Evolutionary conservation across 495 filamentous ascomycete species (phyloP), one percentile per base, ranked within the genome.

Genomic region (Acidomyces sp.): DNA sequence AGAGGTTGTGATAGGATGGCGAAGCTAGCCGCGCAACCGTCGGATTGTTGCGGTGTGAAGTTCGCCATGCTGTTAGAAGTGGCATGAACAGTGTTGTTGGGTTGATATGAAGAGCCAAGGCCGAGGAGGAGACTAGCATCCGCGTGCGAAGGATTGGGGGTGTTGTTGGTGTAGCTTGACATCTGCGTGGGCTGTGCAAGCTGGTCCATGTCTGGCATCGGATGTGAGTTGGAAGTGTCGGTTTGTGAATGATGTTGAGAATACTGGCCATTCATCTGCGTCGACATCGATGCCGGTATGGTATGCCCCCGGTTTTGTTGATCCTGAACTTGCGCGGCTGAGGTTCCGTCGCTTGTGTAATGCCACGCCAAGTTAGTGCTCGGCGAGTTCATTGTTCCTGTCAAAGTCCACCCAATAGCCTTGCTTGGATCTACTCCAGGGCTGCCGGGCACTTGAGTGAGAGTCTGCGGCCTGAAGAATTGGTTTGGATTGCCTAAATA

Each of bases 351-450:
- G 28, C 62, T 72, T 41, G 81, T 74, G 51, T 80, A 85, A 29
- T 85, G 65, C 30, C 83, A 62, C 34, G 82, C 85, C 3, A 87
- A 61, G 52, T 79, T 85, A 0, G 80, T 76, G 48, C 79, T 83
- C 5, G 82, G 79, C 13, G 82, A 86, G 52, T 86, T 82, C 19
- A 79, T 85, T 11, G 78, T 83, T 32, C 82, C 82, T 2, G 82
- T 84, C 15, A 87, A 67, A 24, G 81, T 80, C 72, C 76, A 85
- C 11, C 78, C 82, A 37, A 85, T 75, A 2, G 80, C 77, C 49
- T 55, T 37, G 37, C 34, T 48, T 19, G 33, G 39, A 37, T 52
- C 49, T 5, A 37, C 38, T 19, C 36, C 16, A 5, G 55, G 51
- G 12, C 47, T 56, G 25, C 54, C 45, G 12, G 54, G 41, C 28